These are phyloP conservation scores for Aspergillus sergii DNA, from an alignment of 2,329 filamentous ascomycete genomes.

Conservation along the genomic window DNA sequence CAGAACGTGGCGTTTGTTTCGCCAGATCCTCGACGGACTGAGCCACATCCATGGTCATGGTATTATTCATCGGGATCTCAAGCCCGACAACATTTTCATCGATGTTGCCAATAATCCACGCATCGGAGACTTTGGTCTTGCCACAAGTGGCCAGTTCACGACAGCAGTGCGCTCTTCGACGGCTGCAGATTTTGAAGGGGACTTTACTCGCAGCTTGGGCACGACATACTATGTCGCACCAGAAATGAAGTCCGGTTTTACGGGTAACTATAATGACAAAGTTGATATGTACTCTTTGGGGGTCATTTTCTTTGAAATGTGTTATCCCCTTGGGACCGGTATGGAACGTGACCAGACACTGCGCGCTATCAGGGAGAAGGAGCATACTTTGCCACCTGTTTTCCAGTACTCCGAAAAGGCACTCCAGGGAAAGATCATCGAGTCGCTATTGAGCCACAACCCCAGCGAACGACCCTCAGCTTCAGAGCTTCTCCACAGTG, in stretches of 20 bases:
- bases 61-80: slow-evolving; percentile 94
- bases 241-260: slow-evolving; percentile 76
- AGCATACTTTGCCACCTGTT: slow-evolving; percentile 70
- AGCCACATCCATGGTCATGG: slow-evolving; percentile 86
- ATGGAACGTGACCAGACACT: slow-evolving; percentile 70
- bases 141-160: slow-evolving; percentile 75
- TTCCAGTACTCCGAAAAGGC: slow-evolving; percentile 71
- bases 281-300: slow-evolving; percentile 98
- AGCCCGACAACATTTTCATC: slow-evolving; percentile 97
- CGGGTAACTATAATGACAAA: slow-evolving; percentile 83
- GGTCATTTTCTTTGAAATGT: slow-evolving; percentile 99
- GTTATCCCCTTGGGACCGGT: slow-evolving; percentile 61
- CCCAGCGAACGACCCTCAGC: slow-evolving; percentile 82
- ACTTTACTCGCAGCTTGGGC: slow-evolving; percentile 60
- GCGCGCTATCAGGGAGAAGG: slow-evolving; percentile 66
- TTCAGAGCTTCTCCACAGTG: slow-evolving; percentile 78
- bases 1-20: slow-evolving; percentile 86
- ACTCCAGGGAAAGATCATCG: slow-evolving; percentile 74
- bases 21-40: slow-evolving; percentile 87
- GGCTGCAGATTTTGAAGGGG: slow-evolving; percentile 38
- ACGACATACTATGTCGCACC: slow-evolving; percentile 93
- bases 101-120: slow-evolving; percentile 87
- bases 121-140: slow-evolving; percentile 94
- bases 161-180: slow-evolving; percentile 43
- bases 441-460: slow-evolving; percentile 77